These are phyloP conservation scores for Hanseniaspora hatyaiensis DNA, from an alignment of 805 yeast genomes.

Conservation along the genomic window DNA sequence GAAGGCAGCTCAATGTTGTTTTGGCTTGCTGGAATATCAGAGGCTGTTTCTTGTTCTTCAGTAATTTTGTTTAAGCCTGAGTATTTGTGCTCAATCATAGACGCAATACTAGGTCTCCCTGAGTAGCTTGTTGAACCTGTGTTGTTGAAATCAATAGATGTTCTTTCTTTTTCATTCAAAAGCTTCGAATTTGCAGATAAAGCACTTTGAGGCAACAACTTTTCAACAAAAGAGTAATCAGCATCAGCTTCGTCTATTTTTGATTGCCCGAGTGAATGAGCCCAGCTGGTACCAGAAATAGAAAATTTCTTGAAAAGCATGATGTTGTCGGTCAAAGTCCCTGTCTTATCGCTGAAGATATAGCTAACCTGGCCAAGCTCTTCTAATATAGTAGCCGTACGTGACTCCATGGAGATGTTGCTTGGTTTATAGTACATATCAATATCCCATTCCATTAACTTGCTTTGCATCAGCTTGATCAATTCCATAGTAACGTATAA, in stretches of 20 bases:
- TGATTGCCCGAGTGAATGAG: constrained; percentile 51
- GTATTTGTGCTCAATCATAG: constrained; percentile 25
- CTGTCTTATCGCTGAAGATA: constrained; percentile 91
- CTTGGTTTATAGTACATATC: constrained; percentile 84
- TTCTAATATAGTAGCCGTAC: constrained; percentile 89
- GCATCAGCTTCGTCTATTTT: constrained; percentile 20
- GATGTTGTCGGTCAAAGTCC: constrained; percentile 86
- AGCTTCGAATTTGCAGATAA: background rate
- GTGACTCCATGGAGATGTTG: constrained; percentile 86
- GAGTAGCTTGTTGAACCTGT: constrained; percentile 33
- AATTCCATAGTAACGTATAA: constrained; percentile 94
- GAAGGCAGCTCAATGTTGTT: too few relatives aligned
- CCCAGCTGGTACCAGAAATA: constrained; percentile 81
- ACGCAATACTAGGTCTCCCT: constrained; percentile 51
- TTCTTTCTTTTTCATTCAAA: constrained; percentile 20
- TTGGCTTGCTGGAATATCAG: too few relatives aligned
- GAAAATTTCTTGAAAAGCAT: constrained; percentile 87
- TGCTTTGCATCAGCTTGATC: constrained; percentile 76
- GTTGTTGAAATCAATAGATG: constrained; percentile 35
- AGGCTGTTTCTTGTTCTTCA: constrained; percentile 16
- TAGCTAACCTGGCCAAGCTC: constrained; percentile 95
- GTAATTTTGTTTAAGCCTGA: background rate
- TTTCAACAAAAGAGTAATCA: constrained; percentile 19
- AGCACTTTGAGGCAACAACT: constrained; percentile 10
- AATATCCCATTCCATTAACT: constrained; percentile 74